Base-by-base conservation (phyloP, 1,284 basidiomycete species). In the Waitea zeae region DNA sequence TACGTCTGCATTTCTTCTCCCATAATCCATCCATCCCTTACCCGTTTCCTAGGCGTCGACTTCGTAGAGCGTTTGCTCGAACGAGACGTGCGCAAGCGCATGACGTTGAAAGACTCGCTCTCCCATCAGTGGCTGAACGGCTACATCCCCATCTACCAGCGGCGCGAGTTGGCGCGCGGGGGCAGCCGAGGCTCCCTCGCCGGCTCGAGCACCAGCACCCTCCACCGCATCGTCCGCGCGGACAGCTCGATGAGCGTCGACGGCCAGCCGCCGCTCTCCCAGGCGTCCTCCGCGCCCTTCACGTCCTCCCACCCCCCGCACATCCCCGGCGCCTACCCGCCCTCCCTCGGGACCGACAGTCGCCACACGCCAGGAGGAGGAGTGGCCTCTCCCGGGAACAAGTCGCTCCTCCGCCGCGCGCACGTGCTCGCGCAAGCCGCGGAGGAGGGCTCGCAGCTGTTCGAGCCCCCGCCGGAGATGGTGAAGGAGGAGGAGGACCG, bases 111-210 rank as follows among this genome's bases (percentile, higher is more conserved):
- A 2, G 57, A 64, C 3, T 77, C 79, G 1, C 59, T 74, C 3
- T 24, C 53, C 0, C 79, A 87, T 44, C 62, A 64, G 1, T 86
- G 82, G 82, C 59, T 93, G 4, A 39, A 39, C 27, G 34, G 30
- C 11, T 26, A 36, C 26, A 29, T n/a, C 7, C 22, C 22, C 22
- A n/a, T n/a, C 7, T 26, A 26, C 22, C 7, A 7, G 22, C 22
- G n/a, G 22, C 7, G n/a, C 7, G n/a, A n/a, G n/a, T n/a, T n/a
- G n/a, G n/a, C n/a, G n/a, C n/a, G n/a, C n/a, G n/a, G n/a, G n/a
- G n/a, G n/a, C n/a, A n/a, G n/a, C 33, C 12, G 12, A 14, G 11
- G 18, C n/a, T n/a, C n/a, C n/a, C 22, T 15, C 13, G 24, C 9
- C 22, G 22, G 9, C 5, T 24, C 20, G 20, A 31, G 27, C 28